Evolutionary conservation across 345 rosid genomes (phyloP), one percentile per base, ranked within the genome.

Genomic region (Eucalyptus polybractea): DNA sequence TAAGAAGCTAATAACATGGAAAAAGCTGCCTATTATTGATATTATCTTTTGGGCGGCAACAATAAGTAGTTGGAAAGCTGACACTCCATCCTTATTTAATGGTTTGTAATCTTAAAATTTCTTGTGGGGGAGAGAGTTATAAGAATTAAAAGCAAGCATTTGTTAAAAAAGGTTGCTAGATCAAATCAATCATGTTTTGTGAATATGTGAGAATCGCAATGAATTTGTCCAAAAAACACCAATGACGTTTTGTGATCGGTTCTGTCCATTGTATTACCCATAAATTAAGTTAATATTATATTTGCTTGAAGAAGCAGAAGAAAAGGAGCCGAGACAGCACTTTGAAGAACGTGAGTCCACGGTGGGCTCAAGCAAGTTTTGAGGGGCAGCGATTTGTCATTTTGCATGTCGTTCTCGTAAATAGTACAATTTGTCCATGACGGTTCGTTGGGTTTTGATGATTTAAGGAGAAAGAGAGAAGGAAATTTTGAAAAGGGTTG

Each of bases 151-250:
- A 4, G 37, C 10, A 65, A 67, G 42, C 9, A 67, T 67, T 67
- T 4, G 8, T 6, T 31, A 4, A 67, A 67, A 13, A n/a, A 65
- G 19, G 0, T 14, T 4, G 40, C 37, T 69, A 69, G 12, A 31
- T 31, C 80, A 69, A 31, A 67, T n/a, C 10, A 67, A n/a, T 51
- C 54, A n/a, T 15, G 10, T 4, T 67, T 67, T 1, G 17, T n/a
- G 21, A n/a, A 31, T 31, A 67, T 7, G 6, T 67, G 21, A 67
- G 80, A n/a, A 14, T 33, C 5, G 4, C 10, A 69, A 15, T 31
- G 24, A 5, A 69, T 69, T 0, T 31, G 13, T 15, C 24, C 0
- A 65, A 7, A 31, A n/a, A 31, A 16, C 11, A 67, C 6, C 11
- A 31, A 4, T 31, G 21, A 14, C 11, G 3, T 67, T n/a, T 31